These are phyloP conservation scores for Parascedosporium putredinis DNA, from an alignment of 2,329 filamentous ascomycete species.

Conservation along the genomic window DNA sequence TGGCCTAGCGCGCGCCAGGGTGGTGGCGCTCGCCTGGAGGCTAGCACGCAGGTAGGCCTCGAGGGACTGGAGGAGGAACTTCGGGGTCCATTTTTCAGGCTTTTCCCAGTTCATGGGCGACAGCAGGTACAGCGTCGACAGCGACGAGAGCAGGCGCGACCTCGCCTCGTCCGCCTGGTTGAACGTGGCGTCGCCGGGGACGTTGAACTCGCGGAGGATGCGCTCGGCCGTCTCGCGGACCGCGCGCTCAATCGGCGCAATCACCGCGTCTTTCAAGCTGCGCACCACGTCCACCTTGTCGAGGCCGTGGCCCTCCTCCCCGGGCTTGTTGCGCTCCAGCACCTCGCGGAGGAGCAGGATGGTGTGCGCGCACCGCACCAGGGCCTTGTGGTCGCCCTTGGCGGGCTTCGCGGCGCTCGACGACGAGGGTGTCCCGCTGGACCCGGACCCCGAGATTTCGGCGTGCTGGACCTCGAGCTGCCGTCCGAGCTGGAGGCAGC, in stretches of 20 bases:
- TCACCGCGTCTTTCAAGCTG: conserved; percentile 57
- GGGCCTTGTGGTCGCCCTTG: conserved; percentile 64
- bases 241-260: conserved; percentile 61
- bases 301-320: conserved; percentile 69
- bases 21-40: conserved; percentile 66
- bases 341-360: conserved; percentile 67
- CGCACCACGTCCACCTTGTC: conserved; percentile 62
- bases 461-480: conserved; percentile 80
- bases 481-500: conserved; percentile 71
- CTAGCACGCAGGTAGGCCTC: conserved; percentile 75
- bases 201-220: conserved; percentile 72
- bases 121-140: conserved; percentile 69
- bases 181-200: conserved; percentile 48
- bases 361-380: conserved; percentile 75
- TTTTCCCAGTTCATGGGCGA: conserved; percentile 52
- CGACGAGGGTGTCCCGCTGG: conserved; percentile 15
- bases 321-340: conserved; percentile 53
- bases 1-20: conserved; percentile 69
- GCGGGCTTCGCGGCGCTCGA: conserved; percentile 26
- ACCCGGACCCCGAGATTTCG: conserved; percentile 42
- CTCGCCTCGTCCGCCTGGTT: conserved; percentile 64
- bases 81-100: conserved; percentile 51
- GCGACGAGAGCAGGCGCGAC: conserved; percentile 60
- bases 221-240: conserved; percentile 68
- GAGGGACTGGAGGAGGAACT: conserved; percentile 63